Evolutionary conservation across 768 basidiomycete species (phyloP).

Genomic region (Megacollybia marginata): DNA sequence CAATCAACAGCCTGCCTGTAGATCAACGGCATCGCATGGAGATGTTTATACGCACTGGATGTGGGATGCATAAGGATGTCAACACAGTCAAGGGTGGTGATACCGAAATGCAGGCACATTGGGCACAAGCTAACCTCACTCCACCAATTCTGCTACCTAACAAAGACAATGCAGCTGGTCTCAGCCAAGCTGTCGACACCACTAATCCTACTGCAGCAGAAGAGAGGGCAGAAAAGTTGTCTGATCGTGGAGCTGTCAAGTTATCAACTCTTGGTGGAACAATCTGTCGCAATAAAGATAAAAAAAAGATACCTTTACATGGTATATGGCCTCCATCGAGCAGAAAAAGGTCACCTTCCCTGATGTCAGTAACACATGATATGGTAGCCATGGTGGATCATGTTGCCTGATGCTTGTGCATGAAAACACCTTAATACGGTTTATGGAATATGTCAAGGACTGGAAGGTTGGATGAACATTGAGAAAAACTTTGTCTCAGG

Average conservation of each 20-base stretch:
- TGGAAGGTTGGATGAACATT: slow-evolving; percentile 18
- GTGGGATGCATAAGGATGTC: slow-evolving; percentile 23
- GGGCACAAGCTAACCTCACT: slow-evolving; percentile 2
- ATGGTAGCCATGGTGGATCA: slow-evolving; percentile 12
- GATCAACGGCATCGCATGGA: slow-evolving; percentile 5
- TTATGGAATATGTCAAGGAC: slow-evolving; percentile 12
- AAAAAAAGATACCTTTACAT: slow-evolving; percentile 13
- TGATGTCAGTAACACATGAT: slow-evolving; percentile 15
- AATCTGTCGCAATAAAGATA: slow-evolving; percentile 12
- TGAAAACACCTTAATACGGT: slow-evolving; percentile 7
- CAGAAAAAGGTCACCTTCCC: slow-evolving; percentile 6
- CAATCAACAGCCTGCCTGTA: slow-evolving; percentile 8
- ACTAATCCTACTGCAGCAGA: slow-evolving; percentile 1
- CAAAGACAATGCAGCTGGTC: slow-evolving; percentile 15
- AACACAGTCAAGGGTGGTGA: slow-evolving; percentile 16
- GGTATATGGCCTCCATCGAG: neutral
- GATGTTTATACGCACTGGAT: slow-evolving; percentile 18
- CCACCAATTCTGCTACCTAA: slow-evolving; percentile 14
- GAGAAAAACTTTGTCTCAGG: slow-evolving; percentile 17
- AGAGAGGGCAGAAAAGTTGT: slow-evolving; percentile 1
- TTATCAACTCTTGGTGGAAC: slow-evolving; percentile 9
- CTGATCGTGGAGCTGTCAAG: slow-evolving; percentile 10
- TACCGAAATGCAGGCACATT: slow-evolving; percentile 7
- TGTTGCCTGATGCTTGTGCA: slow-evolving; percentile 5
- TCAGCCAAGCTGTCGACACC: slow-evolving; percentile 4